Percentiles rank a stretch among this genome's conserved stretches.
Evolutionary conservation across 352 stramenopile genomes (phyloP).

Genomic region (Pythium apleroticum): DNA sequence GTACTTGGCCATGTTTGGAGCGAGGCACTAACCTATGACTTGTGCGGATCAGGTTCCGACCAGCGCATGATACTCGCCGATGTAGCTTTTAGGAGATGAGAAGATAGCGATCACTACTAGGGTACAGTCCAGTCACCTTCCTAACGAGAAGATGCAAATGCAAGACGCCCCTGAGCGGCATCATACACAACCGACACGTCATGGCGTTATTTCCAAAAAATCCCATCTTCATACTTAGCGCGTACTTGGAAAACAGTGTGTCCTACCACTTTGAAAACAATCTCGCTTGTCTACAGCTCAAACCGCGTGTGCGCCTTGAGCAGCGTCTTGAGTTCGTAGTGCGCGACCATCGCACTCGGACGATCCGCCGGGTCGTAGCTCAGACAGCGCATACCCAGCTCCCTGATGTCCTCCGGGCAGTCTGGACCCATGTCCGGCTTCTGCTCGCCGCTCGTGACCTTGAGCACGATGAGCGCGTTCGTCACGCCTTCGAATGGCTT

Average conservation of each 20-base stretch:
- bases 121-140: background rate
- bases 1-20: background rate
- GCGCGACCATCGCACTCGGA: constrained; percentile 65
- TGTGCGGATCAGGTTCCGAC: constrained; percentile 16
- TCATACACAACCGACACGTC: background rate
- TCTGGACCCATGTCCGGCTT: constrained; percentile 46
- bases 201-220: background rate
- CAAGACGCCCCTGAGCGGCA: background rate
- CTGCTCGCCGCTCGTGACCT: constrained; percentile 72
- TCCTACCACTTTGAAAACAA: background rate
- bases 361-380: constrained; percentile 66
- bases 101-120: background rate
- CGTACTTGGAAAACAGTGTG: background rate
- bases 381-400: constrained; percentile 57
- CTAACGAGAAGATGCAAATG: background rate
- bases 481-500: constrained; percentile 70
- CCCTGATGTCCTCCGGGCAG: constrained; percentile 66
- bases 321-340: constrained; percentile 77
- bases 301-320: constrained; percentile 36
- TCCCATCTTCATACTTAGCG: constrained; percentile 10
- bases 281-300: constrained; percentile 8
- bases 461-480: constrained; percentile 71
- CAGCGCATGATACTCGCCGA: constrained; percentile 17
- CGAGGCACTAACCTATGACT: background rate
- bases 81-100: constrained; percentile 1